A percentile compares a stretch with the other conserved stretches of the same genome.
These are phyloP conservation scores for Globisporangium mamillatum DNA, from an alignment of 352 stramenopile genomes.

Conservation along the genomic window DNA sequence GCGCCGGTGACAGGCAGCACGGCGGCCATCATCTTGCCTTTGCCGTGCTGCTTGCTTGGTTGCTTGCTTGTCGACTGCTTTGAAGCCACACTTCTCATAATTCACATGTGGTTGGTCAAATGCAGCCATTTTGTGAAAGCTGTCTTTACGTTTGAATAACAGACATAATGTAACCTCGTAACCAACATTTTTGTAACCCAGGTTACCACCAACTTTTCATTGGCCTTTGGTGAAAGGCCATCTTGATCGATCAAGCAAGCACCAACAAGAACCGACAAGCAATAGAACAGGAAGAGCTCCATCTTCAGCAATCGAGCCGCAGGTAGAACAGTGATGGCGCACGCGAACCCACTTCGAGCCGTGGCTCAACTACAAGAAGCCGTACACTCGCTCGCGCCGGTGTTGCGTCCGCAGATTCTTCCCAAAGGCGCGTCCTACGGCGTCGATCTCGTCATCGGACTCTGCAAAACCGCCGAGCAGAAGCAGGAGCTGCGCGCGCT, in stretches of 20 bases:
- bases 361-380: conserved; percentile 63
- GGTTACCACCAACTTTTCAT: background rate
- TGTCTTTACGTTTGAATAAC: background rate
- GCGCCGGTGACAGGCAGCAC: conserved; percentile 64
- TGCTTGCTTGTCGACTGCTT: background rate
- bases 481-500: conserved; percentile 46
- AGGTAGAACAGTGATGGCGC: conserved; percentile 2
- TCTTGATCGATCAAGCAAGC: background rate
- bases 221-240: background rate
- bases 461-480: conserved; percentile 67
- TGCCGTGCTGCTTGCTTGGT: background rate
- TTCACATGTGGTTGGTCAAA: background rate
- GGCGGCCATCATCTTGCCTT: conserved; percentile 59
- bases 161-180: background rate
- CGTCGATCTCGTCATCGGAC: conserved; percentile 53
- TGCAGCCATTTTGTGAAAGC: background rate
- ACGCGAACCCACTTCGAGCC: conserved; percentile 46
- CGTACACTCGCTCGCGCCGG: conserved; percentile 50
- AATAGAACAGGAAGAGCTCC: background rate
- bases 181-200: background rate
- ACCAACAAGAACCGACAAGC: background rate
- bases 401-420: conserved; percentile 61
- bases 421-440: conserved; percentile 58
- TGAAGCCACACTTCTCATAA: background rate
- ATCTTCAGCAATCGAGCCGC: background rate